Conservation (phyloP, 192 early-diverging fungal genomes). For the Spinellus fusiger region DNA sequence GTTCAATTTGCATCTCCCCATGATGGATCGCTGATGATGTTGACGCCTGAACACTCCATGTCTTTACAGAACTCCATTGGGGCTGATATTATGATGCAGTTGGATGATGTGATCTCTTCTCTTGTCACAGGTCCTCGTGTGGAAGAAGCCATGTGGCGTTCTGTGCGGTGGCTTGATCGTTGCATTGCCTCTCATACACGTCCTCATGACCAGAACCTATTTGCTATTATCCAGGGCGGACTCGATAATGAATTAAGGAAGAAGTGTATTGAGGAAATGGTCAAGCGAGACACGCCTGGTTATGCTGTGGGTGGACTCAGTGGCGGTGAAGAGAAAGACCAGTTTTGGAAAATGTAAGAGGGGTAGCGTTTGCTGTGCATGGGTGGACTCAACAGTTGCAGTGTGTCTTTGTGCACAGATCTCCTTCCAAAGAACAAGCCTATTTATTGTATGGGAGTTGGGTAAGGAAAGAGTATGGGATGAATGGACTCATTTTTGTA, state of each 20-base stretch:
- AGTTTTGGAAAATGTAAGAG: slow-evolving; percentile 72
- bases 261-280: slow-evolving; percentile 73
- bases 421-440: slow-evolving; percentile 75
- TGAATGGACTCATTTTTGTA: not conserved
- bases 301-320: slow-evolving; percentile 84
- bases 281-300: slow-evolving; percentile 72
- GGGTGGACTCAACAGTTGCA: not conserved
- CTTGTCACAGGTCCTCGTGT: slow-evolving; percentile 74
- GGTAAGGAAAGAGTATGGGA: slow-evolving; percentile 29
- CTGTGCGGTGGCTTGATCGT: slow-evolving; percentile 83
- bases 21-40: slow-evolving; percentile 71
- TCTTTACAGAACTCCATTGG: slow-evolving; percentile 82
- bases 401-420: slow-evolving; percentile 72
- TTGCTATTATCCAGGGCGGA: slow-evolving; percentile 88
- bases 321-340: slow-evolving; percentile 82
- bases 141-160: slow-evolving; percentile 87
- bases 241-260: slow-evolving; percentile 61
- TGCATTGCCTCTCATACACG: slow-evolving; percentile 70
- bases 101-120: slow-evolving; percentile 86
- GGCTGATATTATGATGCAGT: slow-evolving; percentile 88
- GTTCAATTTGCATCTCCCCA: slow-evolving; percentile 85
- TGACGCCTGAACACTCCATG: slow-evolving; percentile 85
- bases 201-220: slow-evolving; percentile 71
- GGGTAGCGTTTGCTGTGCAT: not conserved
- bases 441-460: slow-evolving; percentile 90